Conservation (phyloP, 164 flowering plant species). For the Vitis amurensis region DNA sequence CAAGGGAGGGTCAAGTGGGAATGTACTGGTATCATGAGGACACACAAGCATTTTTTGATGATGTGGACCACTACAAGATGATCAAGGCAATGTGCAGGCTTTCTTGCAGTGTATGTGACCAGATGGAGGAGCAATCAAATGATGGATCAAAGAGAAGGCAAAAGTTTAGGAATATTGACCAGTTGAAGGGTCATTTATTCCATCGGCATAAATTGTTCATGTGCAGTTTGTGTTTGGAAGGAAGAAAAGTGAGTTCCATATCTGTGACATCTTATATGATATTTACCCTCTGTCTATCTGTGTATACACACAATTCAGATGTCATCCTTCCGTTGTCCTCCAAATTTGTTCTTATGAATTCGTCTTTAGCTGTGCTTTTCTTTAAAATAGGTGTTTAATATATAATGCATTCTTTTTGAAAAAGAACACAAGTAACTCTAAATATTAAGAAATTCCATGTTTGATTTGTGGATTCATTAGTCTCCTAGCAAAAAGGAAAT, state of each 20-base stretch:
- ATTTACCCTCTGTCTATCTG: background rate
- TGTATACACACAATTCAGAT: too few relatives aligned
- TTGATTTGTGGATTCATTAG: too few relatives aligned
- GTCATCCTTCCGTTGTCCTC: too few relatives aligned
- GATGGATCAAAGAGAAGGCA: conserved; percentile 52
- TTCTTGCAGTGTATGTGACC: conserved; percentile 85
- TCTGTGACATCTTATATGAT: background rate
- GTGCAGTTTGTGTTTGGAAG: conserved; percentile 91
- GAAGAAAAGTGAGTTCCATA: conserved; percentile 70
- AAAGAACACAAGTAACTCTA: too few relatives aligned
- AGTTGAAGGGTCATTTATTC: conserved; percentile 78
- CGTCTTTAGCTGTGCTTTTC: too few relatives aligned
- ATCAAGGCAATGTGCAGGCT: conserved; percentile 94
- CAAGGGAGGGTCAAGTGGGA: conserved; percentile 72
- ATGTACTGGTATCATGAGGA: conserved; percentile 90
- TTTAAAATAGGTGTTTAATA: too few relatives aligned
- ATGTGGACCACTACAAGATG: conserved; percentile 86
- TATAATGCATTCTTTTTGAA: too few relatives aligned
- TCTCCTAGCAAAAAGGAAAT: too few relatives aligned
- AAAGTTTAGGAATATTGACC: conserved; percentile 67
- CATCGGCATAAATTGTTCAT: conserved; percentile 71
- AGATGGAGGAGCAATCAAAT: conserved; percentile 46
- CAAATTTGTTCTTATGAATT: too few relatives aligned
- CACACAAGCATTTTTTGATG: conserved; percentile 81
- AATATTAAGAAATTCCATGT: too few relatives aligned